Percentiles rank a stretch among this genome's conserved stretches.
Conservation (phyloP, 768 basidiomycete species). For the Leccinum boreale region DNA sequence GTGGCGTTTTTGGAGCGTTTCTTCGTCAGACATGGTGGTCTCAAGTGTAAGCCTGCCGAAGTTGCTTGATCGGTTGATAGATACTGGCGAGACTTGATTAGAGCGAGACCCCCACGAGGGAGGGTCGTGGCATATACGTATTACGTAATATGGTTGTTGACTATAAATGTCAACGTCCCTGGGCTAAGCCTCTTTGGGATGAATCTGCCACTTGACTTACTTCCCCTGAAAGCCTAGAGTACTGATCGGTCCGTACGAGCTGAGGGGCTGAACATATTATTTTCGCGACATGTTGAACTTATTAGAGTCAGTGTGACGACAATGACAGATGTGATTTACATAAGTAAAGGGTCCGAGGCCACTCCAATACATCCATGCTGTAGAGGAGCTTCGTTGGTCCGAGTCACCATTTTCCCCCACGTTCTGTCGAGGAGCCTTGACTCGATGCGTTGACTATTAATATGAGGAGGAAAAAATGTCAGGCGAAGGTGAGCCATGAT, state of each 20-base stretch:
- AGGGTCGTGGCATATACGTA: conserved; percentile 1
- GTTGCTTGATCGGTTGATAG: conserved; percentile 14
- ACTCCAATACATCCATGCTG: background rate
- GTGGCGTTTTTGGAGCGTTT: conserved; percentile 58
- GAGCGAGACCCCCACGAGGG: conserved; percentile 5
- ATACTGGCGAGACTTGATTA: conserved; percentile 11
- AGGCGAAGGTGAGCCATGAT: conserved; percentile 23
- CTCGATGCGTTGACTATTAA: background rate
- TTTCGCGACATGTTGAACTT: background rate
- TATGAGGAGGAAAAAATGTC: conserved; percentile 9
- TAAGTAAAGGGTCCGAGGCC: background rate
- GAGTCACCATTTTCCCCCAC: background rate
- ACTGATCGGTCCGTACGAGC: too few species aligned
- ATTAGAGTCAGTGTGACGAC: background rate
- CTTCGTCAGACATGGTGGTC: conserved; percentile 61
- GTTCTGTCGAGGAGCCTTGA: background rate
- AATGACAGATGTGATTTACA: background rate
- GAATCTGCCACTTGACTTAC: background rate
- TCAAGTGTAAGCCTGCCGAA: background rate
- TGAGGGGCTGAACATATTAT: too few species aligned
- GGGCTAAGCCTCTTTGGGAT: background rate
- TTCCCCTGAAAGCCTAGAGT: background rate
- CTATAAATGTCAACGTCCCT: background rate
- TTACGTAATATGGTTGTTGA: conserved; percentile 18
- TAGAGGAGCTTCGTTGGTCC: background rate